Percentiles rank a stretch among this genome's conserved stretches.
These are phyloP conservation scores for Clavispora carvajalis DNA, from an alignment of 805 yeast species.

Conservation along the genomic window DNA sequence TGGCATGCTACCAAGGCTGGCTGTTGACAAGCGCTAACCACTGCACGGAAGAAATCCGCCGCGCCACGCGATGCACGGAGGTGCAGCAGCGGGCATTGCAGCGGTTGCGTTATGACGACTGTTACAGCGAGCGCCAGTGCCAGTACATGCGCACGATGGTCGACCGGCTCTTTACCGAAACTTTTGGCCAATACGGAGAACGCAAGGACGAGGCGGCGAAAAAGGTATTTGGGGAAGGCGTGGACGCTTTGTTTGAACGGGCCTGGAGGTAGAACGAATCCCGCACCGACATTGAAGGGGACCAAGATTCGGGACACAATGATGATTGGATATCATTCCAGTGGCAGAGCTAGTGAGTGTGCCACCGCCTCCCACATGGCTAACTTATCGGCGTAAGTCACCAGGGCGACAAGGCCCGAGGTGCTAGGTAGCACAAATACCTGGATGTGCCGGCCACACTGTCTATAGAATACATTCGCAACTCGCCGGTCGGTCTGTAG, in stretches of 20 bases:
- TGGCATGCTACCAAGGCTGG: slow-evolving; percentile 33
- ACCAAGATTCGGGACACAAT: too few species aligned
- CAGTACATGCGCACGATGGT: slow-evolving; percentile 29
- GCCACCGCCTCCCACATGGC: slow-evolving; percentile 43
- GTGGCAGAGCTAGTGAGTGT: slow-evolving; percentile 6
- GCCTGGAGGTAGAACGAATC: slow-evolving; percentile 24
- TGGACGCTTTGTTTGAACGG: slow-evolving; percentile 25
- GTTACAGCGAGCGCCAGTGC: slow-evolving; percentile 32
- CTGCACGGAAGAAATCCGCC: slow-evolving; percentile 27
- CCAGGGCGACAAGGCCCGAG: slow-evolving; percentile 59
- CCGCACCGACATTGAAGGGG: too few species aligned
- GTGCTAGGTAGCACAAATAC: slow-evolving; percentile 67
- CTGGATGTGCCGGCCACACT: slow-evolving; percentile 14
- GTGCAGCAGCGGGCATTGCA: slow-evolving; percentile 32
- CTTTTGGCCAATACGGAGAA: slow-evolving; percentile 36
- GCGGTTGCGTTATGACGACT: slow-evolving; percentile 30
- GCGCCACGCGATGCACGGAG: slow-evolving; percentile 26
- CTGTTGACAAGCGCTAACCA: slow-evolving; percentile 21
- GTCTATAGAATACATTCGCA: slow-evolving; percentile 7
- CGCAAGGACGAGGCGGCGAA: slow-evolving; percentile 22
- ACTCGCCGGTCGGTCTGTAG: slow-evolving; percentile 14
- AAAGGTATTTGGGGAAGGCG: slow-evolving; percentile 23
- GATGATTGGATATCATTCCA: background rate
- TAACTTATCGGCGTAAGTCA: slow-evolving; percentile 42
- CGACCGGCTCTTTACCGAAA: slow-evolving; percentile 31